These are phyloP conservation scores for Lasiodiplodia hormozganensis DNA, from an alignment of 2,329 filamentous ascomycete species.

Conservation along the genomic window DNA sequence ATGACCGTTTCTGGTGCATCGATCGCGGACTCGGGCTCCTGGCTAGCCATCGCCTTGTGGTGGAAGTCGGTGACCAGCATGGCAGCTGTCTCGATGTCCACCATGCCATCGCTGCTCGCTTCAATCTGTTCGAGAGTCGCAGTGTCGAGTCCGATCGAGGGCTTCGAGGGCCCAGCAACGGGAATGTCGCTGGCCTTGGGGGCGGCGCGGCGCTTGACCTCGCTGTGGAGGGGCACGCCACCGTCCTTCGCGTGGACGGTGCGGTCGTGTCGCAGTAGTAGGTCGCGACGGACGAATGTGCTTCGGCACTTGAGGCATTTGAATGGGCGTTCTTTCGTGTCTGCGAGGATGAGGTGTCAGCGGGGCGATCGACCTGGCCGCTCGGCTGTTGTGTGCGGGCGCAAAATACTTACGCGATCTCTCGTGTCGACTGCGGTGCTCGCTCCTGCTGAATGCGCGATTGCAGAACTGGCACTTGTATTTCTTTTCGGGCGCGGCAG, in stretches of 20 bases:
- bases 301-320: conserved; percentile 98
- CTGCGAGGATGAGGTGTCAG: conserved; percentile 58
- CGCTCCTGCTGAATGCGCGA: conserved; percentile 94
- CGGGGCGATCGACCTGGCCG: conserved; percentile 17
- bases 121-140: conserved; percentile 92
- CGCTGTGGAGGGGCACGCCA: conserved; percentile 89
- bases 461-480: conserved; percentile 99
- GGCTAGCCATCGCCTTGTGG: conserved; percentile 86
- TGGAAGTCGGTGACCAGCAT: conserved; percentile 99
- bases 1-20: conserved; percentile 70
- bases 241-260: conserved; percentile 99
- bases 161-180: conserved; percentile 73
- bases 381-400: conserved; percentile 35
- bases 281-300: conserved; percentile 96
- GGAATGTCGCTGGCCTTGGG: conserved; percentile 67
- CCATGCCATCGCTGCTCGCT: conserved; percentile 85
- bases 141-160: conserved; percentile 80
- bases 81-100: conserved; percentile 95
- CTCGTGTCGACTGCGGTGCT: conserved; percentile 96
- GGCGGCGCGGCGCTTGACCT: conserved; percentile 83
- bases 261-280: conserved; percentile 94
- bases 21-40: conserved; percentile 64
- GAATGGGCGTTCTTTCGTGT: conserved; percentile 98
- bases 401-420: conserved; percentile 83
- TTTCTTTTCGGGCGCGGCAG: conserved; percentile 86